Evolutionary conservation across 2,329 filamentous ascomycete species (phyloP), one percentile per base, ranked within the genome.

Genomic region (Colletotrichum sp.): DNA sequence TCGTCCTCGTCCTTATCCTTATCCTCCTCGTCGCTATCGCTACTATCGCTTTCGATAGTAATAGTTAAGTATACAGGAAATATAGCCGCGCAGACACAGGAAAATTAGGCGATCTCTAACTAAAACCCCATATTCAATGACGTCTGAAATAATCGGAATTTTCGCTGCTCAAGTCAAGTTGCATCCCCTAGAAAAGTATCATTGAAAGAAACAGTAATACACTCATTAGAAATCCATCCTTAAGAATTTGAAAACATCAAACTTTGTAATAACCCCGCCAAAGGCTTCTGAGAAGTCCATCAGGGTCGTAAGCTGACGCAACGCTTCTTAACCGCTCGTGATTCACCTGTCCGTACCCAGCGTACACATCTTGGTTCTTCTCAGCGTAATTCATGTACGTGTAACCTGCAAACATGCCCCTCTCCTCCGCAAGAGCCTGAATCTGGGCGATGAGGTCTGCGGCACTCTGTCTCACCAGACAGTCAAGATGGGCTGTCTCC

Each of bases 381-480:
- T 81, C 82, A 1, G 84, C 85, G 71, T 88, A 81, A 58, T 80
- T 81, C 73, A 80, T 78, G 73, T 88, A 83, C 30, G 86, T 80
- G 48, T 82, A 85, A 15, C 81, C 81, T 38, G 83, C 78, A 34
- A 79, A 77, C 8, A 82, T 76, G 2, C 81, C 81, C 5, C 80
- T 76, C 68, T 80, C 78, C 38, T 78, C 78, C 1, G 84, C 81
- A 6, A 81, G 78, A 5, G 71, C 68, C 18, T 83, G 73, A 5
- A 83, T 78, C 2, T 82, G 71, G 1, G 61, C 70, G 10, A 83
- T 76, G 28, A 83, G 56, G 5, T 78, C 74, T 28, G 77, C 73
- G 2, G 61, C 70, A 28, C 72, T 75, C 26, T 64, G 71, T 34
- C 82, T 73, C 2, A 87, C 79, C 3, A 75, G 30, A 18, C 80